A percentile compares a stretch with the other conserved stretches of the same genome.
These are phyloP conservation scores for Penicillium odoratum DNA, from an alignment of 495 filamentous ascomycete genomes.

Conservation along the genomic window DNA sequence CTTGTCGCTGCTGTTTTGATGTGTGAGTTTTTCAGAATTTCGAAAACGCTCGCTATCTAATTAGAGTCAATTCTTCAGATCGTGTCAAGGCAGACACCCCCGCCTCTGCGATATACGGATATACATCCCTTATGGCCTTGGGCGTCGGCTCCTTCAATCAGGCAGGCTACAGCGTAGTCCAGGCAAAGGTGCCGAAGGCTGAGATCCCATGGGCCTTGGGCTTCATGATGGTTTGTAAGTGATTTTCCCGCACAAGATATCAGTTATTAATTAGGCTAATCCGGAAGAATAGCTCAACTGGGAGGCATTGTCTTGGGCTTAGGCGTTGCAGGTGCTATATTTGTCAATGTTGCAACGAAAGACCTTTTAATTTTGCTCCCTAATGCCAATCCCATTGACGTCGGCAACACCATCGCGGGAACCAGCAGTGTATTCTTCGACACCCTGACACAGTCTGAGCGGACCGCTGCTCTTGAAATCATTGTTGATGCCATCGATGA, in stretches of 20 bases:
- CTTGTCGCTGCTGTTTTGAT: constrained; percentile 5
- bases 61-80: not conserved
- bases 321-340: not conserved
- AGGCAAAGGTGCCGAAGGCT: constrained; percentile 25
- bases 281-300: not conserved
- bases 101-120: constrained; percentile 52
- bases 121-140: constrained; percentile 49
- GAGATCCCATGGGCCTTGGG: not conserved
- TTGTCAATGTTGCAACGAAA: not conserved
- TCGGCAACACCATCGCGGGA: not conserved
- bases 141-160: constrained; percentile 53
- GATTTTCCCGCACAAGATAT: not conserved
- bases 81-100: constrained; percentile 34
- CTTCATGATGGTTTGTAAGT: not conserved
- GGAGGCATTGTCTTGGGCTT: not conserved
- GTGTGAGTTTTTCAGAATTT: not conserved
- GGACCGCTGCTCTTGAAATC: not conserved
- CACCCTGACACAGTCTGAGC: not conserved
- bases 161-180: constrained; percentile 51
- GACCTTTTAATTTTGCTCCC: not conserved
- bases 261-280: not conserved
- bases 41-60: not conserved
- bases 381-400: not conserved
- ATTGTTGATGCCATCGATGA: not conserved
- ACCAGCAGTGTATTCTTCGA: not conserved